Evolutionary conservation across 2,329 filamentous ascomycete genomes (phyloP).

Genomic region (Arthrobotrys sinensis): DNA sequence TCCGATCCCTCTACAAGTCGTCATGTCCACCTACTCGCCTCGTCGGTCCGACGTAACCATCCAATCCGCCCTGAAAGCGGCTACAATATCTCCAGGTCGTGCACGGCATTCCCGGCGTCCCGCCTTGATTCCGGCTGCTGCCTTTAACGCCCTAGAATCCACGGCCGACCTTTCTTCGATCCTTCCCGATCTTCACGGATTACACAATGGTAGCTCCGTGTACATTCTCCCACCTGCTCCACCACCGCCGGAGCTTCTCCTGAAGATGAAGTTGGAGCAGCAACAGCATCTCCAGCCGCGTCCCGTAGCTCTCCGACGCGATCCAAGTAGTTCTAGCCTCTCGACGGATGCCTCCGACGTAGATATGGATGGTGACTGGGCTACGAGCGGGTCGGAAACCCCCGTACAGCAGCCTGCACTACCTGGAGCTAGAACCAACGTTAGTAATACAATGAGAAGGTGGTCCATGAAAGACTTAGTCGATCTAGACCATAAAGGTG

Average conservation of each 20-base stretch:
- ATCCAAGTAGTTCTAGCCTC: slow-evolving; percentile 35
- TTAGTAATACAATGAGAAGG: slow-evolving; percentile 32
- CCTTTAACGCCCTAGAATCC: slow-evolving; percentile 53
- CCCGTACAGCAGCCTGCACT: slow-evolving; percentile 33
- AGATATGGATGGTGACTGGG: slow-evolving; percentile 51
- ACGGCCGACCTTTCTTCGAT: slow-evolving; percentile 53
- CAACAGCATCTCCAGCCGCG: slow-evolving; percentile 37
- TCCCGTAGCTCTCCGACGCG: slow-evolving; percentile 24
- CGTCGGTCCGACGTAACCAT: slow-evolving; percentile 42
- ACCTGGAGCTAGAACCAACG: slow-evolving; percentile 1
- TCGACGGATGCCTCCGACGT: slow-evolving; percentile 32
- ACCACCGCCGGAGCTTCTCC: slow-evolving; percentile 40
- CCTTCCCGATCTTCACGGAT: slow-evolving; percentile 49
- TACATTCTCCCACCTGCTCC: slow-evolving; percentile 53
- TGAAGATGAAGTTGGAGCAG: slow-evolving; percentile 46
- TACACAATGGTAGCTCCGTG: slow-evolving; percentile 36
- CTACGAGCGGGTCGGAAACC: slow-evolving; percentile 43
- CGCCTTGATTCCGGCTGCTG: slow-evolving; percentile 51
- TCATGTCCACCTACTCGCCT: slow-evolving; percentile 48
- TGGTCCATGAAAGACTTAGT: slow-evolving; percentile 55
- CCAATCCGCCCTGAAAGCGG: slow-evolving; percentile 34
- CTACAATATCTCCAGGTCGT: slow-evolving; percentile 36
- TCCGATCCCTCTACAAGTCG: not conserved
- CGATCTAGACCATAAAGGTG: slow-evolving; percentile 31
- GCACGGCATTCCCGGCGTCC: slow-evolving; percentile 37